Percentiles rank a stretch among this genome's conserved stretches.
These are phyloP conservation scores for Diaporthe batatas DNA, from an alignment of 2,329 filamentous ascomycete species.

Conservation along the genomic window DNA sequence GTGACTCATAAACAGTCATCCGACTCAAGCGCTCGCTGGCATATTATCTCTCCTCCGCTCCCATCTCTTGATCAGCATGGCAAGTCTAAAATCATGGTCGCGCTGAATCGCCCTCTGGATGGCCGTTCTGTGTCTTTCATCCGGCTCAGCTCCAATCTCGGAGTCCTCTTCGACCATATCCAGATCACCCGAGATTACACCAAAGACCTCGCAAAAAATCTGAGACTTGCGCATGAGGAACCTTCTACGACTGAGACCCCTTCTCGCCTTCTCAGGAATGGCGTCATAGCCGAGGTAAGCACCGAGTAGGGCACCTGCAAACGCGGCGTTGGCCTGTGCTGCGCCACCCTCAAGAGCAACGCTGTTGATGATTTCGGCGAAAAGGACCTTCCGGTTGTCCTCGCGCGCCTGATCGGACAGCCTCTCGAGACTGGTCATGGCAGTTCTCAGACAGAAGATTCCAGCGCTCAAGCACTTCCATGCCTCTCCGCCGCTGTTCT, in stretches of 20 bases:
- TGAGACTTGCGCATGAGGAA: slow-evolving; percentile 1
- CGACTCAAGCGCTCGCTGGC: background rate
- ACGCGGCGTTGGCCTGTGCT: slow-evolving; percentile 16
- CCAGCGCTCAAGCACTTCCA: slow-evolving; percentile 5
- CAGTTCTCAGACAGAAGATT: slow-evolving; percentile 4
- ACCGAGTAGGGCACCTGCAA: slow-evolving; percentile 28
- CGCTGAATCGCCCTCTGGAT: background rate
- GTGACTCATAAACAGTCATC: too few relatives aligned
- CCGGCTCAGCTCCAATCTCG: background rate
- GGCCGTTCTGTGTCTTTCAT: background rate
- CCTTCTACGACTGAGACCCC: background rate
- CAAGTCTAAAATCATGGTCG: background rate
- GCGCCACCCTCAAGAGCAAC: background rate
- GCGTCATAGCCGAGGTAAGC: slow-evolving; percentile 29
- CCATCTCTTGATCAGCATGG: background rate
- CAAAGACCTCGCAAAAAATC: background rate
- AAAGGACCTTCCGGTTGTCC: background rate
- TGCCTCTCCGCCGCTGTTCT: background rate
- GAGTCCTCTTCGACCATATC: background rate
- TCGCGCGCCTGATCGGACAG: background rate
- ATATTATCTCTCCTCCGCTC: background rate
- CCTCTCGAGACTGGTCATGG: background rate
- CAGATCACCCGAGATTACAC: background rate
- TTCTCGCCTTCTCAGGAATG: background rate
- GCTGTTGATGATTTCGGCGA: background rate